Evolutionary conservation across 352 stramenopile species (phyloP), one percentile per base, ranked within the genome.

Genomic region (Pythium graminicola): DNA sequence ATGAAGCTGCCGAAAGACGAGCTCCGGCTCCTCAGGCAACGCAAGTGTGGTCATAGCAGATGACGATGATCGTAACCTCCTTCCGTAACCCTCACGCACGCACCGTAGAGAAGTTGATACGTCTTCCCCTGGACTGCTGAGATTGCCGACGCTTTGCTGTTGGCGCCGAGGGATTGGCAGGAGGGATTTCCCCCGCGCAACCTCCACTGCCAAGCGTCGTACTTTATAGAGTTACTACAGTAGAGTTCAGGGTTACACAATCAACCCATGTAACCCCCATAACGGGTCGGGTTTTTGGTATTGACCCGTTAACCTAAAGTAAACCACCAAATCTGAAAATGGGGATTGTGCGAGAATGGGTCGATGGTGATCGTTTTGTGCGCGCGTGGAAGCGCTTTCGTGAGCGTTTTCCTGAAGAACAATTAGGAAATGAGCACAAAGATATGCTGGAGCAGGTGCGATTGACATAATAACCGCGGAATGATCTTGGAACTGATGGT

Each of bases 1-100:
- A 47, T 88, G 75, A 55, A 90, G 68, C 70, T 76, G 69, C 41
- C 79, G 74, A 68, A 83, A 88, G 40, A 64, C 69, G 65, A 90
- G 73, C 64, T 67, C 51, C 36, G 79, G 79, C 62, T 76, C 73
- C 35, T 84, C 61, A 29, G 67, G 51, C 47, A 90, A 55, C 56
- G 62, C 46, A 29, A 62, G 56, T 27, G 48, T 54, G 29, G 56
- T 31, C 56, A 58, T 64, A 16, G 51, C 23, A 16, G 14, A 36
- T 40, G 10, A 20, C 9, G 7, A 23, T 29, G 39, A 42, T 19
- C n/a, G n/a, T n/a, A n/a, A n/a, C n/a, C n/a, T n/a, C n/a, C n/a
- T n/a, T n/a, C n/a, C n/a, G n/a, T n/a, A n/a, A n/a, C n/a, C n/a
- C n/a, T n/a, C n/a, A n/a, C n/a, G n/a, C n/a, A n/a, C n/a, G n/a